Evolutionary conservation across 371 early-diverging fungal species (phyloP).

Genomic region (Vittaforma corneae): DNA sequence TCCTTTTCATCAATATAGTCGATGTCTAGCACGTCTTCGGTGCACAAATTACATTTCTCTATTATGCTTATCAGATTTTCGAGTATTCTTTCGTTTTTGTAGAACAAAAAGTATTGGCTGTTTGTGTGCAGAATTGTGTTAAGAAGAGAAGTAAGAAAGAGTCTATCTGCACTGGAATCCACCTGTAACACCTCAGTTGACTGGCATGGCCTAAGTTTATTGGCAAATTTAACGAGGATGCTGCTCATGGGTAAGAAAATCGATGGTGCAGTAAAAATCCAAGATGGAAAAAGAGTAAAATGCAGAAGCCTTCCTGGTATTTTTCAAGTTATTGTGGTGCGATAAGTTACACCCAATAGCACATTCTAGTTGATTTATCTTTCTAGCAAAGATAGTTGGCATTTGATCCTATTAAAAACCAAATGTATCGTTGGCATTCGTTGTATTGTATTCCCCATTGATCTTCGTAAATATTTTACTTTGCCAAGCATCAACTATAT

Average conservation of each 20-base stretch:
- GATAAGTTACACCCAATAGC: too few relatives aligned
- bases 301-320: background rate
- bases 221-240: background rate
- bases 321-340: too few relatives aligned
- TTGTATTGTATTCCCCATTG: too few relatives aligned
- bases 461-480: too few relatives aligned
- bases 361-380: too few relatives aligned
- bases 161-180: background rate
- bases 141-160: background rate
- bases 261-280: background rate
- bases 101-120: background rate
- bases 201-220: background rate
- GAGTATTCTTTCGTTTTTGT: background rate
- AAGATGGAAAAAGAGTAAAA: background rate
- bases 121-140: background rate
- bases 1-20: conserved; percentile 2
- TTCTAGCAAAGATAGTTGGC: too few relatives aligned
- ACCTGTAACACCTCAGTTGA: background rate
- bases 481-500: too few relatives aligned
- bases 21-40: background rate
- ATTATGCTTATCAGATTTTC: background rate
- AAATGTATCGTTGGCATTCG: too few relatives aligned
- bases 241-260: background rate
- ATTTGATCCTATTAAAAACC: too few relatives aligned
- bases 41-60: background rate